Evolutionary conservation across 257 asterid species (phyloP), one percentile per base, ranked within the genome.

Genomic region (Nemophila menziesii): DNA sequence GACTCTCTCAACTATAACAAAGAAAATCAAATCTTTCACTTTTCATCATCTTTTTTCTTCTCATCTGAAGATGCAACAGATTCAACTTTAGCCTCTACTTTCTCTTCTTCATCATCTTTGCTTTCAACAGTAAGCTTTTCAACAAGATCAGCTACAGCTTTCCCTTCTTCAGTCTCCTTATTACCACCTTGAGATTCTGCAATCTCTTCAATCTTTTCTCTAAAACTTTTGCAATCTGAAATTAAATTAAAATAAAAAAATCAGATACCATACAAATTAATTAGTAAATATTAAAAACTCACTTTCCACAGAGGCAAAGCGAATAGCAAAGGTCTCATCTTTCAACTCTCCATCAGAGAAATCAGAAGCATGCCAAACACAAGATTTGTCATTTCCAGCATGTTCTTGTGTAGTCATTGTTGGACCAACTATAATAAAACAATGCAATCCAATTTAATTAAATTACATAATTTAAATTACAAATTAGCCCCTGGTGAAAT

Each of bases 331-430:
- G 0, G 77, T 70, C 77, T 82, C 96, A 3, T 82, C 78, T 69
- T 86, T 86, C 38, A 82, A 44, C 62, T 86, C 94, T 37, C 87
- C 94, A 68, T 77, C 93, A 33, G 96, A 70, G 72, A 71, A 86
- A 63, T 82, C 93, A 61, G 80, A 44, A 48, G 93, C 97, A 54
- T 79, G 92, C 94, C 93, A 86, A 59, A 79, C 85, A 46, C 94
- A 86, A 0, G 94, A 82, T 62, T 82, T 82, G 17, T 82, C 94
- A 47, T 76, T 79, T 46, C 92, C 92, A 7, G 75, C 86, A 64
- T 79, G 94, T 63, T 79, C 96, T 70, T 79, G 94, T 20, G 78
- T 51, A 1, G 71, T 11, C 73, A 82, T 55, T 8, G 97, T 56
- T 22, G 87, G 70, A 34, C 68, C 58, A 55, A 86, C 94, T 86